Conservation (phyloP, 352 stramenopile genomes). For the Phytophthora tubulina region DNA sequence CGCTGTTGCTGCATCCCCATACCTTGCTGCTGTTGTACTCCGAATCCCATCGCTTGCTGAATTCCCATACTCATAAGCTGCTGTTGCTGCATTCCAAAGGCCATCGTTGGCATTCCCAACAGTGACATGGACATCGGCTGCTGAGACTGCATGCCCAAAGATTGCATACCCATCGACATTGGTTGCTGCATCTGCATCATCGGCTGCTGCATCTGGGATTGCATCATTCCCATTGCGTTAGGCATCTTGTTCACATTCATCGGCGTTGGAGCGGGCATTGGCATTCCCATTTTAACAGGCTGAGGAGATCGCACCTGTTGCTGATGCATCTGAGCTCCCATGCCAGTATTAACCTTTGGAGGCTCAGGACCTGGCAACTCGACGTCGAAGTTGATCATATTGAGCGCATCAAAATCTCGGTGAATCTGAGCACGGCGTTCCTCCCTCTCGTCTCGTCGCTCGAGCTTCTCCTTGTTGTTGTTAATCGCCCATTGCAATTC, state of each 20-base stretch:
- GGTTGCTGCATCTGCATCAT: slow-evolving; percentile 1
- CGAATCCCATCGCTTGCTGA: slow-evolving; percentile 15
- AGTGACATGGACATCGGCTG: slow-evolving; percentile 3
- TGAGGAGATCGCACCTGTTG: slow-evolving; percentile 53
- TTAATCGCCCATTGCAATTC: slow-evolving; percentile 81
- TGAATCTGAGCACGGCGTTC: slow-evolving; percentile 64
- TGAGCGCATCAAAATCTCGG: slow-evolving; percentile 69
- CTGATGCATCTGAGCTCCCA: slow-evolving; percentile 17
- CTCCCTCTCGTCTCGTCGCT: slow-evolving; percentile 49
- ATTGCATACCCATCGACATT: slow-evolving; percentile 3
- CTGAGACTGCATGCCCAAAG: slow-evolving; percentile 7
- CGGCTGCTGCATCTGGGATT: slow-evolving; percentile 19
- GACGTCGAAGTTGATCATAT: slow-evolving; percentile 87
- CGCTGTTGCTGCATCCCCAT: slow-evolving; percentile 24
- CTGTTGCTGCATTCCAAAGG: slow-evolving; percentile 6
- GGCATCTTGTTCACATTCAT: slow-evolving; percentile 26
- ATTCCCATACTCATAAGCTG: slow-evolving; percentile 16
- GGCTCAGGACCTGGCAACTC: slow-evolving; percentile 16
- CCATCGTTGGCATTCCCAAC: background rate
- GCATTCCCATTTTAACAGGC: slow-evolving; percentile 38
- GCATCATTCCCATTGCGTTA: slow-evolving; percentile 32
- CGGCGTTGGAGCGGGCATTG: slow-evolving; percentile 10
- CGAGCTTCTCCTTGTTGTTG: slow-evolving; percentile 51
- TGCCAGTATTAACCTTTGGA: background rate
- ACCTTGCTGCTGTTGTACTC: slow-evolving; percentile 18